Conservation (phyloP, 768 basidiomycete species). For the Suillus clintonianus region DNA sequence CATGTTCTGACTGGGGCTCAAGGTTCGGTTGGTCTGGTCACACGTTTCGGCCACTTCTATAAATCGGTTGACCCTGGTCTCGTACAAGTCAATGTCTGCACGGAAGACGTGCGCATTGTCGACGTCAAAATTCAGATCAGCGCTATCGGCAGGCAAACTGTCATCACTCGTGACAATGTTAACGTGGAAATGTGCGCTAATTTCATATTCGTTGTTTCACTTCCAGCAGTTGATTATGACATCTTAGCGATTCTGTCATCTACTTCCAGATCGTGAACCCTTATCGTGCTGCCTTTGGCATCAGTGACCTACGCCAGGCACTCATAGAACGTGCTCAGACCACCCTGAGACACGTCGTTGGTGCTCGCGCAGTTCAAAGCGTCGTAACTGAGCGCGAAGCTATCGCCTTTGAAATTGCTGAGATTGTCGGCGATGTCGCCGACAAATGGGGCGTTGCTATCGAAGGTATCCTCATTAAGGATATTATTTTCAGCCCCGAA, state of each 20-base stretch:
- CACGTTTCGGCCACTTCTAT: constrained; percentile 95
- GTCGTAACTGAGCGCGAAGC: constrained; percentile 97
- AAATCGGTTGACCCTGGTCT: constrained; percentile 93
- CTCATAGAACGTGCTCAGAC: constrained; percentile 88
- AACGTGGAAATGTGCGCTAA: constrained; percentile 82
- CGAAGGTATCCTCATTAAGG: constrained; percentile 94
- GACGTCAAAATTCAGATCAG: constrained; percentile 97
- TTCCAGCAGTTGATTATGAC: constrained; percentile 7
- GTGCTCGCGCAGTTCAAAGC: constrained; percentile 91
- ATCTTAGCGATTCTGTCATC: constrained; percentile 81
- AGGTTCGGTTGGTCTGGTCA: constrained; percentile 90
- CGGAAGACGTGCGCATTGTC: constrained; percentile 81
- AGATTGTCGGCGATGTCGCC: constrained; percentile 89
- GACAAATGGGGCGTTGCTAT: constrained; percentile 98
- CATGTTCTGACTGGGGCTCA: constrained; percentile 19
- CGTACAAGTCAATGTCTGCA: constrained; percentile 92
- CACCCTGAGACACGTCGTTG: constrained; percentile 95
- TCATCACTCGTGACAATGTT: constrained; percentile 96
- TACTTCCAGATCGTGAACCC: constrained; percentile 91
- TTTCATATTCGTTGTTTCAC: background rate
- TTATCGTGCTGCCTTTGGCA: constrained; percentile 93
- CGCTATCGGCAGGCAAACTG: constrained; percentile 81
- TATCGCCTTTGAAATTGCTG: constrained; percentile 94
- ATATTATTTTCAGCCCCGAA: constrained; percentile 90
- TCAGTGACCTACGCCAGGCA: constrained; percentile 84